These are phyloP conservation scores for Eurotiales sp. DNA, from an alignment of 2,329 filamentous ascomycete species.

Conservation along the genomic window DNA sequence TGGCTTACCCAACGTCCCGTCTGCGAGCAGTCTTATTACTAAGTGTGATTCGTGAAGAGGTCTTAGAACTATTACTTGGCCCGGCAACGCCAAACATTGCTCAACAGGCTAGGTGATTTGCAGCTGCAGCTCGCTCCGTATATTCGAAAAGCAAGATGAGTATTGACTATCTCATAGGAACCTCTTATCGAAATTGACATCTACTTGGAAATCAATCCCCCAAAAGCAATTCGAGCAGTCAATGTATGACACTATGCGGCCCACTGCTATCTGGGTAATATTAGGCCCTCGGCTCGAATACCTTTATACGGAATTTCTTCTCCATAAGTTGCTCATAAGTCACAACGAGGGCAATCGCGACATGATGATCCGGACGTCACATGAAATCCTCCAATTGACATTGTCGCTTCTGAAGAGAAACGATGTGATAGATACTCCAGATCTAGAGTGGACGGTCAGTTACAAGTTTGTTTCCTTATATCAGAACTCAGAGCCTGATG, in stretches of 20 bases:
- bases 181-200: neutral
- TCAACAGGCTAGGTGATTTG: slow-evolving; percentile 2
- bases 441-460: neutral
- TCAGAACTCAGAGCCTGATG: neutral
- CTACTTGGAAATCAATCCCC: neutral
- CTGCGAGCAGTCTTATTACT: slow-evolving; percentile 3
- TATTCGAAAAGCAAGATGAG: neutral
- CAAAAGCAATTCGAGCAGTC: neutral
- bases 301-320: neutral
- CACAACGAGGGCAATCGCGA: slow-evolving; percentile 1
- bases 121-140: neutral
- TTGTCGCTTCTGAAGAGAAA: neutral
- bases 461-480: neutral
- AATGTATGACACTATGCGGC: neutral
- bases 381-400: slow-evolving; percentile 1
- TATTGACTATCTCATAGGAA: neutral
- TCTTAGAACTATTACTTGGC: slow-evolving; percentile 8
- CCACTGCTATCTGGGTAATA: neutral
- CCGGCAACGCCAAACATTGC: neutral
- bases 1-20: neutral
- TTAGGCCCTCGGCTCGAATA: slow-evolving; percentile 1
- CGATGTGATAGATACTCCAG: neutral
- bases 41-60: slow-evolving; percentile 5
- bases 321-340: neutral
- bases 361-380: neutral